These are phyloP conservation scores for Microbotryum intermedium DNA, from an alignment of 1,284 basidiomycete species.

Conservation along the genomic window DNA sequence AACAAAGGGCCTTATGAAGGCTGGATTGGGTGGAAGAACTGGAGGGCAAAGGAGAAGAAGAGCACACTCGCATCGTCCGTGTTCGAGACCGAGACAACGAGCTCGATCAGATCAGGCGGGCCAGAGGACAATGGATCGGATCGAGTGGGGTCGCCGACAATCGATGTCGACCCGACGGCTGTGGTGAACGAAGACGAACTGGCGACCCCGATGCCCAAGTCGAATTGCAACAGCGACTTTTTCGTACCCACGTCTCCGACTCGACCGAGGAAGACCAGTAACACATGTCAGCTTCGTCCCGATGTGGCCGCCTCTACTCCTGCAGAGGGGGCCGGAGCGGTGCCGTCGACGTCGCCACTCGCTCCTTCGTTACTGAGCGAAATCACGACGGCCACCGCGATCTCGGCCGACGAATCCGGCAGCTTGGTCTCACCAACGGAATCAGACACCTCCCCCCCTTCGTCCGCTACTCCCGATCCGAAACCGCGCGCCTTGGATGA, in stretches of 20 bases:
- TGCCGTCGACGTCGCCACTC: background rate
- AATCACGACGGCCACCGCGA: background rate
- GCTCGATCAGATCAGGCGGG: background rate
- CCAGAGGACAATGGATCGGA: background rate
- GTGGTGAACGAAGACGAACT: background rate
- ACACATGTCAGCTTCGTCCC: background rate
- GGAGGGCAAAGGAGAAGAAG: conserved; percentile 6
- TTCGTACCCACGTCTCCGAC: background rate
- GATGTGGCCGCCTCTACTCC: background rate
- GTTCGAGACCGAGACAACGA: background rate
- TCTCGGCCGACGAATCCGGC: too few relatives aligned
- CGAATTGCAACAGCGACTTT: background rate
- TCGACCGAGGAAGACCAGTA: background rate
- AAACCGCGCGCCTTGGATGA: too few relatives aligned
- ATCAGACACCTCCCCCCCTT: too few relatives aligned
- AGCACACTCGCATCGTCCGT: background rate
- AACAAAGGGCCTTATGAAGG: conserved; percentile 19
- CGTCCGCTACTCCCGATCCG: too few relatives aligned
- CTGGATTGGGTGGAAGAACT: conserved; percentile 23
- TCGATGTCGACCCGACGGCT: background rate
- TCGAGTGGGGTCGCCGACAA: too few relatives aligned
- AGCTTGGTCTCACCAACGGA: too few relatives aligned
- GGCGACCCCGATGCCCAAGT: conserved; percentile 2
- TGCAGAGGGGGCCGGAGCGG: background rate
- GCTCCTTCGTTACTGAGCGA: conserved; percentile 4